Evolutionary conservation across 306 rosid species (phyloP).

Genomic region (Casuarina cunninghamiana): DNA sequence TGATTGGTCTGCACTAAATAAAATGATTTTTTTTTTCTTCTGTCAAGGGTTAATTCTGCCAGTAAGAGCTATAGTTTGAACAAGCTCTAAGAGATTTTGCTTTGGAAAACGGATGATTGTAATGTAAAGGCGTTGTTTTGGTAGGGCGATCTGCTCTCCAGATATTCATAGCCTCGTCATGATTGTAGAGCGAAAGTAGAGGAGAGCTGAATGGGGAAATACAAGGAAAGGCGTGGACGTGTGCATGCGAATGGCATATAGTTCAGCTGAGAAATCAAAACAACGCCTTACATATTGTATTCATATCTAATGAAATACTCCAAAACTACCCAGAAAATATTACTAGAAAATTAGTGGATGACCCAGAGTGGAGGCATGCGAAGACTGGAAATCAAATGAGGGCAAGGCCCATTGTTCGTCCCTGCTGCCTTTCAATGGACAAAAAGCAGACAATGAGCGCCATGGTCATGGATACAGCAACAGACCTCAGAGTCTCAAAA

Average conservation of each 20-base stretch:
- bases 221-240: neutral
- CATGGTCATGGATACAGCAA: constrained; percentile 39
- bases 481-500: constrained; percentile 49
- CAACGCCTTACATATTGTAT: neutral
- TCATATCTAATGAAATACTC: neutral
- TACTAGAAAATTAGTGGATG: neutral
- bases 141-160: too few species aligned
- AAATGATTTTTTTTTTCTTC: too few species aligned
- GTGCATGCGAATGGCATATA: neutral
- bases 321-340: neutral
- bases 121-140: too few species aligned
- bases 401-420: constrained; percentile 18
- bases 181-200: too few species aligned
- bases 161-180: too few species aligned
- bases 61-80: too few species aligned
- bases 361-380: neutral
- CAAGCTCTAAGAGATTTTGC: too few species aligned
- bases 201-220: too few species aligned
- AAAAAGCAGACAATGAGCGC: constrained; percentile 39
- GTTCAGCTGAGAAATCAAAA: neutral
- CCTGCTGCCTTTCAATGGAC: constrained; percentile 33
- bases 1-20: too few species aligned
- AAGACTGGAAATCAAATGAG: constrained; percentile 21
- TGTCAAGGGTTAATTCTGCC: too few species aligned
- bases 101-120: too few species aligned